Evolutionary conservation across 2,329 filamentous ascomycete genomes (phyloP).

Genomic region (Aspergillus sojae): DNA sequence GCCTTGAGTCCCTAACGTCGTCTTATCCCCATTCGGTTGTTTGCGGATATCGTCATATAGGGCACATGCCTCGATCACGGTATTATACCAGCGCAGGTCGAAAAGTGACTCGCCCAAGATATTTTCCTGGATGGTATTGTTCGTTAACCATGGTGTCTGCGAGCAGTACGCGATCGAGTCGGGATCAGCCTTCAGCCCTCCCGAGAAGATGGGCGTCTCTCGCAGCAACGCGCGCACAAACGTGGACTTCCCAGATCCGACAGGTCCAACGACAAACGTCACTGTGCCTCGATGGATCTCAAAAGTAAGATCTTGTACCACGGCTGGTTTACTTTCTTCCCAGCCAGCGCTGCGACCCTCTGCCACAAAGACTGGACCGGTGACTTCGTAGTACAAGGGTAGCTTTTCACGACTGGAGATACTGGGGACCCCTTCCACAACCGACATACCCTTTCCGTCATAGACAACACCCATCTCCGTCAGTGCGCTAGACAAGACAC

Average conservation of each 20-base stretch:
- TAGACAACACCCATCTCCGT: not conserved
- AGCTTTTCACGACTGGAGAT: not conserved
- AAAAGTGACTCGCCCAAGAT: slow-evolving; percentile 25
- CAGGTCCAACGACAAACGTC: slow-evolving; percentile 30
- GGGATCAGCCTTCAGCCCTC: slow-evolving; percentile 5
- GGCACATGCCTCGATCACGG: slow-evolving; percentile 27
- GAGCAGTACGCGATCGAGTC: slow-evolving; percentile 12
- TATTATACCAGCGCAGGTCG: slow-evolving; percentile 28
- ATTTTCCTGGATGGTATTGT: slow-evolving; percentile 17
- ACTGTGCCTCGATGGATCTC: slow-evolving; percentile 14
- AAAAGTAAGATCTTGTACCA: slow-evolving; percentile 27
- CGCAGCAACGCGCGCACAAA: slow-evolving; percentile 17
- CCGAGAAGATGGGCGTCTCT: slow-evolving; percentile 18
- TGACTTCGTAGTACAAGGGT: not conserved
- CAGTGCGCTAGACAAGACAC: not conserved
- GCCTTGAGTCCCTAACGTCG: slow-evolving; percentile 26
- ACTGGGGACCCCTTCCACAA: not conserved
- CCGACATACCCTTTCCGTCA: not conserved
- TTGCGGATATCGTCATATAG: slow-evolving; percentile 26
- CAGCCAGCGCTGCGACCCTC: not conserved
- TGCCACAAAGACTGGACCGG: not conserved
- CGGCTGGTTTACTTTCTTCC: slow-evolving; percentile 16
- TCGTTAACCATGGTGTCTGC: slow-evolving; percentile 22
- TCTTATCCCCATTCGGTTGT: slow-evolving; percentile 25
- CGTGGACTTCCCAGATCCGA: slow-evolving; percentile 26